Percentiles rank a stretch among this genome's conserved stretches.
Evolutionary conservation across 1,139 yeast species (phyloP).

Genomic region (Pichiaceae sp.): DNA sequence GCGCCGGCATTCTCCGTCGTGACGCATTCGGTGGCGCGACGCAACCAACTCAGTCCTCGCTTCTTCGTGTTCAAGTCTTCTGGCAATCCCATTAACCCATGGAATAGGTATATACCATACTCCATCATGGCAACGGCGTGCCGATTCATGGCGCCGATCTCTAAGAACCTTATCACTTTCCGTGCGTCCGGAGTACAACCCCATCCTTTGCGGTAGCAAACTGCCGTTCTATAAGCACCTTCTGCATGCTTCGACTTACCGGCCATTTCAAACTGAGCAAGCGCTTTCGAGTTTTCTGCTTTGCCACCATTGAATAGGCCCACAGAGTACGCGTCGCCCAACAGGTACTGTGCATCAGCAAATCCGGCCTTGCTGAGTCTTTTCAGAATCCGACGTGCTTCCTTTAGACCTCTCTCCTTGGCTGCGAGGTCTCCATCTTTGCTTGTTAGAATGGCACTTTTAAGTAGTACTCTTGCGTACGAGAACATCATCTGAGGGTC

Average conservation of each 20-base stretch:
- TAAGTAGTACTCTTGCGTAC: constrained; percentile 55
- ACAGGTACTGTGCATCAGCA: constrained; percentile 81
- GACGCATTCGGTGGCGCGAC: constrained; percentile 79
- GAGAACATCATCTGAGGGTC: constrained; percentile 84
- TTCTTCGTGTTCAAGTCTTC: constrained; percentile 63
- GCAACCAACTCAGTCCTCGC: constrained; percentile 88
- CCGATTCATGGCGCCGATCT: constrained; percentile 82
- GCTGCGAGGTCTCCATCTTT: constrained; percentile 2
- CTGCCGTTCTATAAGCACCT: constrained; percentile 83
- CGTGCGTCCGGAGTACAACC: constrained; percentile 88
- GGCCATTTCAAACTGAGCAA: constrained; percentile 71
- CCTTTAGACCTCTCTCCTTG: constrained; percentile 54
- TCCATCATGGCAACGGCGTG: constrained; percentile 96
- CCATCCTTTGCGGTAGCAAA: constrained; percentile 88
- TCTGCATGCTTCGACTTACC: constrained; percentile 92
- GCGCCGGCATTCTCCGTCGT: constrained; percentile 84
- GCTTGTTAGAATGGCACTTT: constrained; percentile 14
- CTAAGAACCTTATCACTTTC: constrained; percentile 73
- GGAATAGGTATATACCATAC: constrained; percentile 77
- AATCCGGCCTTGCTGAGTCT: constrained; percentile 75
- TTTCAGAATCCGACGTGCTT: constrained; percentile 64
- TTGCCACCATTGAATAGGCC: constrained; percentile 66
- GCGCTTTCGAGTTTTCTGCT: constrained; percentile 73
- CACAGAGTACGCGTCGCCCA: constrained; percentile 82
- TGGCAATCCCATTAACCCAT: constrained; percentile 76